phyloP scores from a whole-genome alignment of 371 early-diverging fungal species.

The Mortierella sp. region DNA sequence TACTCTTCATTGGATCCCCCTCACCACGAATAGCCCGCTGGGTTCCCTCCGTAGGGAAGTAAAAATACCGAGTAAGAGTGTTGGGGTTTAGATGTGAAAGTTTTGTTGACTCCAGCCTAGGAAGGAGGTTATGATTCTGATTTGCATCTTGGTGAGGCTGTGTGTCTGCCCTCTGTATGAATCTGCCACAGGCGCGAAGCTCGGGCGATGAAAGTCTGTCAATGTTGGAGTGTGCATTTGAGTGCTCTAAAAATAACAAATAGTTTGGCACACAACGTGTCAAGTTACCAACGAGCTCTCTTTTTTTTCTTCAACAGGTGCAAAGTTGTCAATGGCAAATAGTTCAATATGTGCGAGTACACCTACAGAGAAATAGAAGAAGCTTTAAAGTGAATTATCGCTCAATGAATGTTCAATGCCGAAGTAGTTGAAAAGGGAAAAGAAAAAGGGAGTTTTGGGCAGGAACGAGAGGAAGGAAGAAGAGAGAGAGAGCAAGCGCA shows the following conservation, averaged over 20 bases:
- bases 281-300: no score
- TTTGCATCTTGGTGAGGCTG: neutral
- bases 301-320: no score
- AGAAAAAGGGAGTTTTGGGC: neutral
- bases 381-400: no score
- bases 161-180: neutral
- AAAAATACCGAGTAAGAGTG: conserved; percentile 3
- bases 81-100: neutral
- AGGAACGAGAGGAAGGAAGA: conserved; percentile 1
- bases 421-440: neutral
- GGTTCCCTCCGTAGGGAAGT: neutral
- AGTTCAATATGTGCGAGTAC: no score
- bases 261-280: no score
- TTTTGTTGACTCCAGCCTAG: neutral
- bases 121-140: neutral
- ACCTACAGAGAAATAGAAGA: no score
- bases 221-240: no score
- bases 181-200: no score
- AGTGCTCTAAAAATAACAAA: no score
- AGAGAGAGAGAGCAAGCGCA: neutral
- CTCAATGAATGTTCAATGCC: no score
- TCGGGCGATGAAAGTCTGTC: no score
- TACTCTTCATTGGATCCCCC: neutral
- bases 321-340: no score
- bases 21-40: neutral